Conservation (phyloP, 1,139 yeast species). For the Pichia sp. region DNA sequence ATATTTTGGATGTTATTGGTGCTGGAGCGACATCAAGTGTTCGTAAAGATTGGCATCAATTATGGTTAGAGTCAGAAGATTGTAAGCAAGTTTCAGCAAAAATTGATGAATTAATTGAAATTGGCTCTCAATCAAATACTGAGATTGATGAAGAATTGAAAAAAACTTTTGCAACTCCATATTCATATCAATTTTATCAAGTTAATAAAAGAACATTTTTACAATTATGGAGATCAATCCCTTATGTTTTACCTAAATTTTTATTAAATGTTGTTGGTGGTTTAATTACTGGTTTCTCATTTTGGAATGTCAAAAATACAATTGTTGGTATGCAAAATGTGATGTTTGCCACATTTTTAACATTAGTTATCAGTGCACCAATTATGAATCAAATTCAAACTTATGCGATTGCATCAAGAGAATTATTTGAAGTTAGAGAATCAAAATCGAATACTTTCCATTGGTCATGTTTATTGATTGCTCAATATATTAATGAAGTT, state of each 20-base stretch:
- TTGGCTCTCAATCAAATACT: slow-evolving; percentile 30
- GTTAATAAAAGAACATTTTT: slow-evolving; percentile 36
- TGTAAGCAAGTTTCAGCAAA: slow-evolving; percentile 13
- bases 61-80: background rate
- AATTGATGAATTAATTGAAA: slow-evolving; percentile 20
- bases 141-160: slow-evolving; percentile 30
- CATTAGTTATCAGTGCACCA: slow-evolving; percentile 44
- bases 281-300: slow-evolving; percentile 47
- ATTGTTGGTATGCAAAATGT: slow-evolving; percentile 47
- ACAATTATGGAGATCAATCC: slow-evolving; percentile 44
- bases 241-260: slow-evolving; percentile 40
- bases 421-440: slow-evolving; percentile 55
- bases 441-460: slow-evolving; percentile 58
- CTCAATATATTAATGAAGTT: slow-evolving; percentile 46
- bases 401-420: slow-evolving; percentile 46
- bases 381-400: slow-evolving; percentile 51
- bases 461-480: slow-evolving; percentile 50
- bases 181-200: slow-evolving; percentile 34
- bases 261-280: slow-evolving; percentile 33
- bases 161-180: slow-evolving; percentile 32
- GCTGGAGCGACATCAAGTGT: slow-evolving; percentile 48
- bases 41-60: slow-evolving; percentile 11
- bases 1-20: slow-evolving; percentile 50
- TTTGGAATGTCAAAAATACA: slow-evolving; percentile 42
- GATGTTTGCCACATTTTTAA: slow-evolving; percentile 44